Percentiles rank a stretch among this genome's conserved stretches.
Conservation (phyloP, 352 stramenopile genomes). For the Phytophthora pini region DNA sequence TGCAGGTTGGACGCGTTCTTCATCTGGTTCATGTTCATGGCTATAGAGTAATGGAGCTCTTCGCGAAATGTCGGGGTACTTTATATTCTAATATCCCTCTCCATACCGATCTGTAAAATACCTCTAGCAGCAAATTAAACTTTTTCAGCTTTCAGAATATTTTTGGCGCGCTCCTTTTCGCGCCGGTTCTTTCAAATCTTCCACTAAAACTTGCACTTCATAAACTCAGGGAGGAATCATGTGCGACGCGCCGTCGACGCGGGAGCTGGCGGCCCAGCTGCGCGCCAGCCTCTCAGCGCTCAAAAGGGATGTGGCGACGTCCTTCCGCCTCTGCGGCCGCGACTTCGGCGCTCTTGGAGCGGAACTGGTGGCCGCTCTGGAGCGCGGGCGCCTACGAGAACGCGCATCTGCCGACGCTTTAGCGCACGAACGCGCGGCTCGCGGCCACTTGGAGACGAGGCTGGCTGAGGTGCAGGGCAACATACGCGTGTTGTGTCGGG, state of each 20-base stretch:
- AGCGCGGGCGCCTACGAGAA: conserved; percentile 42
- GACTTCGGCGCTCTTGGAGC: conserved; percentile 75
- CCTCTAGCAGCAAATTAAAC: not conserved
- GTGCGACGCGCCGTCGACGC: conserved; percentile 11
- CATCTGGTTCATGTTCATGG: conserved; percentile 46
- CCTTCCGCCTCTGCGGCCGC: conserved; percentile 70
- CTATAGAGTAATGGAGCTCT: not conserved
- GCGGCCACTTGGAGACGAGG: conserved; percentile 54
- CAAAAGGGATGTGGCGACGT: conserved; percentile 69
- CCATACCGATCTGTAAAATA: too few relatives aligned
- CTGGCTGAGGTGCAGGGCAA: conserved; percentile 57
- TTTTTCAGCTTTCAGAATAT: not conserved
- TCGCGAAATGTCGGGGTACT: too few relatives aligned
- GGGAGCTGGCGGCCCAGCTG: conserved; percentile 42
- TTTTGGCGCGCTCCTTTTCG: conserved; percentile 7
- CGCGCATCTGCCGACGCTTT: conserved; percentile 44
- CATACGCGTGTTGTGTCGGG: conserved; percentile 84
- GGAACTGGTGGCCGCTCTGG: conserved; percentile 63
- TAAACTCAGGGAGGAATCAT: conserved; percentile 1
- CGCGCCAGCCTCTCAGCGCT: conserved; percentile 49
- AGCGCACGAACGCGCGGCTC: conserved; percentile 56
- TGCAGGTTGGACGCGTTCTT: conserved; percentile 78
- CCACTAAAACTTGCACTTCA: not conserved
- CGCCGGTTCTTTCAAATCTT: conserved; percentile 4
- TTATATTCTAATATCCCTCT: too few relatives aligned